Conservation (phyloP, 129 eudicot species). For the Artemisia tridentata region DNA sequence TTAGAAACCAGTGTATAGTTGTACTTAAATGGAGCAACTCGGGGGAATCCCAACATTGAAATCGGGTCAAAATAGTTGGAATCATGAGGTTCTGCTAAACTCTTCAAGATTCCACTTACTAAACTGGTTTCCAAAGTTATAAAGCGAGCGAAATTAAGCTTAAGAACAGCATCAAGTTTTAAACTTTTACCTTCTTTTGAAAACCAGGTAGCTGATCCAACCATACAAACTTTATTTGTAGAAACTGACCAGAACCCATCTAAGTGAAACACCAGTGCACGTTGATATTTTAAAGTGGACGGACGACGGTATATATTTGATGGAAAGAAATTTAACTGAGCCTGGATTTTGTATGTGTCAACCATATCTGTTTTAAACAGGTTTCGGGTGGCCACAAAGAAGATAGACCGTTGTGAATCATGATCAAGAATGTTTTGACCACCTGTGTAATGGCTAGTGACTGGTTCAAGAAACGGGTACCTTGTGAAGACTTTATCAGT, state of each 20-base stretch:
- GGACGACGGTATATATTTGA: conserved; percentile 1
- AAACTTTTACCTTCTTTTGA: conserved; percentile 30
- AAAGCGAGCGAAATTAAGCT: conserved; percentile 42
- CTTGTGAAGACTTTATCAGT: conserved; percentile 23
- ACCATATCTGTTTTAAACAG: conserved; percentile 26
- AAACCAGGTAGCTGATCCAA: conserved; percentile 52
- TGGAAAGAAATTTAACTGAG: conserved; percentile 30
- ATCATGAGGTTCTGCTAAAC: conserved; percentile 40
- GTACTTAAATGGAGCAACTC: conserved; percentile 30
- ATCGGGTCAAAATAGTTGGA: conserved; percentile 51
- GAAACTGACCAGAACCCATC: conserved; percentile 73
- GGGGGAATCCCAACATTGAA: conserved; percentile 45
- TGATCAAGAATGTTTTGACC: conserved; percentile 48
- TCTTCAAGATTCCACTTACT: conserved; percentile 60
- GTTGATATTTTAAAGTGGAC: conserved; percentile 13
- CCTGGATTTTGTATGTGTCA: conserved; percentile 52
- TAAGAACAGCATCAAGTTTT: conserved; percentile 53
- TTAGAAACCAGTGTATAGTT: conserved; percentile 47
- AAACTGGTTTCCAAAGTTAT: conserved; percentile 43
- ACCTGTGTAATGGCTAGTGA: conserved; percentile 39
- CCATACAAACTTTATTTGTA: conserved; percentile 54
- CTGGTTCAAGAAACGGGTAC: conserved; percentile 26
- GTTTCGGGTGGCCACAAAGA: conserved; percentile 29
- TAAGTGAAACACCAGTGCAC: conserved; percentile 30
- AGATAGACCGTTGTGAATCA: conserved; percentile 24